phyloP scores from a whole-genome alignment of 768 basidiomycete species.

The Trametes villosa region DNA sequence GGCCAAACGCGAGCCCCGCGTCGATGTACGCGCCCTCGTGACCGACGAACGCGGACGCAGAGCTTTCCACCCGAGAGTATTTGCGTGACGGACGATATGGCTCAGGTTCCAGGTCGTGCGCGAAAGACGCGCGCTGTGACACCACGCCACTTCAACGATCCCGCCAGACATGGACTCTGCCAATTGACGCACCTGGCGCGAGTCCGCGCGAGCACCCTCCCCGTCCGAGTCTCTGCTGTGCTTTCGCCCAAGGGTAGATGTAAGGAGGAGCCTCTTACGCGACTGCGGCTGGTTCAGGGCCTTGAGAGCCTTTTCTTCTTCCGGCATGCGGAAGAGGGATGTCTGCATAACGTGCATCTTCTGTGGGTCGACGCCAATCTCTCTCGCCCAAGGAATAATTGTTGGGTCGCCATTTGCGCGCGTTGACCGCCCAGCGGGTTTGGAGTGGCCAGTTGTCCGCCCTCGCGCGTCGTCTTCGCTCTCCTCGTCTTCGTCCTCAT shows the following conservation, averaged over 20 bases:
- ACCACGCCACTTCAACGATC: constrained; percentile 6
- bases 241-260: constrained; percentile 57
- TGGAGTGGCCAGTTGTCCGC: background rate
- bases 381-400: constrained; percentile 72
- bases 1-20: constrained; percentile 83
- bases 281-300: constrained; percentile 48
- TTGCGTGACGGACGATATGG: constrained; percentile 78
- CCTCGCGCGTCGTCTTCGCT: background rate
- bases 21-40: constrained; percentile 73
- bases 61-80: constrained; percentile 73
- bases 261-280: constrained; percentile 38
- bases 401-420: constrained; percentile 53
- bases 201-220: constrained; percentile 61
- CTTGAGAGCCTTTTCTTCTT: constrained; percentile 69
- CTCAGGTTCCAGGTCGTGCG: constrained; percentile 67
- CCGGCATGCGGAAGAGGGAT: constrained; percentile 78
- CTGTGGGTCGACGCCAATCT: constrained; percentile 79
- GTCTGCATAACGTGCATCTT: constrained; percentile 95
- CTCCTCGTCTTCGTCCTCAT: constrained; percentile 9
- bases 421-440: constrained; percentile 18
- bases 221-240: constrained; percentile 82
- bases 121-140: constrained; percentile 77
- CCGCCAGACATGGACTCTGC: background rate
- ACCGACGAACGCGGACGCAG: constrained; percentile 65
- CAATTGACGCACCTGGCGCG: constrained; percentile 55